Evolutionary conservation across 345 rosid genomes (phyloP), one percentile per base, ranked within the genome.

Genomic region (Rhodomyrtus tomentosa): DNA sequence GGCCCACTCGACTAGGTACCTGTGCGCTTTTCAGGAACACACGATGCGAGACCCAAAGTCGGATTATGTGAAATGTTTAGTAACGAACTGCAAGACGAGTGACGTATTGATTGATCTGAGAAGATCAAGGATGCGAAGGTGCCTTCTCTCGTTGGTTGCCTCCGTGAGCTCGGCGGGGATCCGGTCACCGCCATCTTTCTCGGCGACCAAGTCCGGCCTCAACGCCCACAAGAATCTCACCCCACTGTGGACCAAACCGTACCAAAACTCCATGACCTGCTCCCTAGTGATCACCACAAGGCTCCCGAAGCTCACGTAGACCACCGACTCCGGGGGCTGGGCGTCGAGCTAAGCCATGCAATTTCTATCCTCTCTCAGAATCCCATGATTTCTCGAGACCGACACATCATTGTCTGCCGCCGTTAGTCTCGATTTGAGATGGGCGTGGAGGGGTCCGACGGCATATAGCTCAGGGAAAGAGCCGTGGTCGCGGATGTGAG

Each of bases 281-380:
- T 82, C 88, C 16, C 54, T 40, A 2, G 82, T 21, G 13, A 84
- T 40, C 14, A 18, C 81, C 5, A 54, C 55, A 56, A 86, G 25
- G 42, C 89, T 86, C 18, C 86, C 87, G 10, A 89, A 87, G 68
- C 88, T 86, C 50, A 88, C 55, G 27, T 72, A 85, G 10, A 88
- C 13, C 2, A 88, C 86, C 0, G 80, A 85, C 82, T 56, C 83
- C 7, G 40, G 52, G 1, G 68, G 86, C 20, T 85, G 84, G 5
- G 72, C 27, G 20, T 88, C 84, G 16, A 88, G 88, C 88, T 83
- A 88, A 9, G 54, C 68, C 81, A 87, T 56, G 82, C 82, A 89
- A 25, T 55, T 68, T 81, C 55, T 79, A 16, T 85, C 85, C 27
- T 87, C 87, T 82, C 40, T 82, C 29, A 32, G 25, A 2, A 80